Conservation (phyloP, 202 grass and related monocot genomes). For the Bolboschoenoplectus hybrid region DNA sequence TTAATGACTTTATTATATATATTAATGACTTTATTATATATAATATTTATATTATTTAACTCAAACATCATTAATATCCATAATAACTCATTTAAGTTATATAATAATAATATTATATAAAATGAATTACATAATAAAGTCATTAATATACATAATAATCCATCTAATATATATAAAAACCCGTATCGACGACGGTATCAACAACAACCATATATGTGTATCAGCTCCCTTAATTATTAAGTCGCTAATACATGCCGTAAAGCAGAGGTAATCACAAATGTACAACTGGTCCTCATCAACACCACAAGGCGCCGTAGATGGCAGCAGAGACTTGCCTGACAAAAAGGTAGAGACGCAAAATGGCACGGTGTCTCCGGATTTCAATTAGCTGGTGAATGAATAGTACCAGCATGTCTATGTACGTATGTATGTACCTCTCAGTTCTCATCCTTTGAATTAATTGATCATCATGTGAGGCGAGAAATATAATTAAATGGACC, state of each 20-base stretch:
- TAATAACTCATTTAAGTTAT: too few species aligned
- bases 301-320: background rate
- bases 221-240: background rate
- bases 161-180: too few species aligned
- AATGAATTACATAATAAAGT: too few species aligned
- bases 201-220: too few species aligned
- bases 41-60: too few species aligned
- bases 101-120: too few species aligned
- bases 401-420: background rate
- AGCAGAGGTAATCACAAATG: background rate
- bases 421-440: background rate
- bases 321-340: background rate
- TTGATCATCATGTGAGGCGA: background rate
- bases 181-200: too few species aligned
- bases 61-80: too few species aligned
- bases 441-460: background rate
- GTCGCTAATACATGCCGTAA: slow-evolving; percentile 19
- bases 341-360: background rate
- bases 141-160: too few species aligned
- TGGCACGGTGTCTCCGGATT: background rate
- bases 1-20: too few species aligned
- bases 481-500: background rate
- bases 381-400: background rate
- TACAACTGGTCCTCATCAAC: background rate
- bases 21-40: too few species aligned